Evolutionary conservation across 306 rosid genomes (phyloP), one percentile per base, ranked within the genome.

Genomic region (Cucurbita argyrosperma): DNA sequence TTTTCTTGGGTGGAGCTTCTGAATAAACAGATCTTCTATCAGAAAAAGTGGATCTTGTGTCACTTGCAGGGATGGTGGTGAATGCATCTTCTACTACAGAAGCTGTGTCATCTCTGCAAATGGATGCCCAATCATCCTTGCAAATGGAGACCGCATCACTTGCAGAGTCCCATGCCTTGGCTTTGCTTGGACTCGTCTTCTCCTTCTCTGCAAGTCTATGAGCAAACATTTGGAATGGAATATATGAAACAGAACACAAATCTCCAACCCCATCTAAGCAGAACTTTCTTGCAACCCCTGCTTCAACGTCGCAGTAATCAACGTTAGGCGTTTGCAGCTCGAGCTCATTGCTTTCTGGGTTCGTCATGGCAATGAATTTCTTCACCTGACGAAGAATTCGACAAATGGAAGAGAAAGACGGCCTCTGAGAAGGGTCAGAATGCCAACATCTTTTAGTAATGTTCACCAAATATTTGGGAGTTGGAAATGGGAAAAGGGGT

Each of bases 401-500:
- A 71, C 92, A 89, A 8, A 95, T 88, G 63, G 99, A 95, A 8
- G 99, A 84, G 88, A 95, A 95, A 8, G 58, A 83, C 0, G 90
- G 91, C 52, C 99, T 92, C 64, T 85, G 93, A 45, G 76, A 19
- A 1, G 96, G 96, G 49, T 95, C 93, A 5, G 86, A 74, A 47
- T 88, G 96, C 99, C 99, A 95, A 19, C 99, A 95, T 80, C 72
- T 91, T 71, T 81, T 91, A 42, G 91, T 89, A 78, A 95, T 76
- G 59, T 55, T 90, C 8, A 89, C 99, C 56, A 95, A 85, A 76
- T 88, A 91, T 54, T 89, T 95, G 3, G 99, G 99, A 5, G 91
- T 83, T 62, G 81, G 89, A 60, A 65, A 70, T n/a, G 99, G 96
- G 62, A 95, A 95, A 18, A 95, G 90, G 54, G 99, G 99, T 73